These are phyloP conservation scores for Leptomonas seymouri DNA, from an alignment of 208 protist genomes.

Conservation along the genomic window DNA sequence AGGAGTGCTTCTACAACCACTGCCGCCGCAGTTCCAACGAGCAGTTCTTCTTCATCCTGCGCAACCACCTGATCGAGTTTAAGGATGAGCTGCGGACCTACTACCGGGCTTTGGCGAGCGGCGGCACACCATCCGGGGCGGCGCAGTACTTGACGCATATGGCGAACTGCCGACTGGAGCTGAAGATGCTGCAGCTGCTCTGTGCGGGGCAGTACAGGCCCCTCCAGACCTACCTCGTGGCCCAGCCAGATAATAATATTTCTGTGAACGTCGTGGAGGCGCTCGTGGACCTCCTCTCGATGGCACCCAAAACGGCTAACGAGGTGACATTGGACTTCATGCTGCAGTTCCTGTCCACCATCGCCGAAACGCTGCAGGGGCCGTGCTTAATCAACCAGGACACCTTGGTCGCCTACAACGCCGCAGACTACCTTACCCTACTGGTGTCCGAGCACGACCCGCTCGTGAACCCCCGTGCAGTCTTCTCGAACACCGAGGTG, in stretches of 20 bases:
- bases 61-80: conserved; percentile 46
- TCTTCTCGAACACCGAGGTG: conserved; percentile 26
- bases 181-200: conserved; percentile 66
- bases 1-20: conserved; percentile 49
- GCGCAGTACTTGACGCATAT: conserved; percentile 34
- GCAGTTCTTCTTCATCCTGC: conserved; percentile 45
- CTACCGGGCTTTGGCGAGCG: conserved; percentile 25
- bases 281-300: conserved; percentile 52
- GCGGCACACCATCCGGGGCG: conserved; percentile 29
- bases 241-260: conserved; percentile 63
- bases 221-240: conserved; percentile 61
- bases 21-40: conserved; percentile 44
- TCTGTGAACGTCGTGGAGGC: conserved; percentile 68
- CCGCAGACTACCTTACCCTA: conserved; percentile 49
- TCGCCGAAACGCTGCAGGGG: conserved; percentile 56
- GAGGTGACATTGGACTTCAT: conserved; percentile 45
- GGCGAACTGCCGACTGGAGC: conserved; percentile 34
- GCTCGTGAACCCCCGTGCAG: conserved; percentile 18
- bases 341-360: conserved; percentile 49
- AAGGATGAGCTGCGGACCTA: conserved; percentile 39
- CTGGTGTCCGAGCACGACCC: conserved; percentile 33
- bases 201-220: conserved; percentile 63
- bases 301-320: conserved; percentile 39
- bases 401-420: conserved; percentile 51
- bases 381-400: conserved; percentile 61